Evolutionary conservation across 139 green algal species (phyloP).

Genomic region (Dunaliella primolecta): DNA sequence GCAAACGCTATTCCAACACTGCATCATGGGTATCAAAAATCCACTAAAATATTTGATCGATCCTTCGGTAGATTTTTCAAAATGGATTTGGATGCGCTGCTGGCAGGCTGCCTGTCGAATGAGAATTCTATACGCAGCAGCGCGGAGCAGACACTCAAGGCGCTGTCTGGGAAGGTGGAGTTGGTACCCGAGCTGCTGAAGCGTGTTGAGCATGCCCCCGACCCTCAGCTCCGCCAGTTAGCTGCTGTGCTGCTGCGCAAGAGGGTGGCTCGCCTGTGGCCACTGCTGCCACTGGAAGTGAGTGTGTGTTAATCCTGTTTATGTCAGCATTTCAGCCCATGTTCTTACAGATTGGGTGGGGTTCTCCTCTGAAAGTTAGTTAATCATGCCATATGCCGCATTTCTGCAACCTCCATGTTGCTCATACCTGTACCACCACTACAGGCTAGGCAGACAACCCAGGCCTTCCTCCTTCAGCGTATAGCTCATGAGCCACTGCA

Average conservation of each 20-base stretch:
- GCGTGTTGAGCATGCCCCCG: conserved; percentile 25
- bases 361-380: no score
- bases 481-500: conserved; percentile 51
- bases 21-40: no score
- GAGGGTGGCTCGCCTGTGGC: conserved; percentile 55
- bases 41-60: no score
- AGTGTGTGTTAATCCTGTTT: no score
- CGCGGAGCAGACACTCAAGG: conserved; percentile 44
- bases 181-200: conserved; percentile 55
- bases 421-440: no score
- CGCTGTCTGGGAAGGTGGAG: conserved; percentile 27
- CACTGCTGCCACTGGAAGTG: conserved; percentile 31
- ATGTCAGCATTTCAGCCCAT: no score
- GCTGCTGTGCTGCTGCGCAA: conserved; percentile 67
- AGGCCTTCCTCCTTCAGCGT: conserved; percentile 53
- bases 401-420: neutral
- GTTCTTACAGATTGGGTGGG: no score
- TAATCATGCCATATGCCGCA: neutral
- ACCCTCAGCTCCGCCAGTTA: conserved; percentile 58
- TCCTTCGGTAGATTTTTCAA: no score
- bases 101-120: conserved; percentile 34
- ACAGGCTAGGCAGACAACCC: conserved; percentile 2
- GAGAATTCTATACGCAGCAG: conserved; percentile 37
- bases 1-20: no score
- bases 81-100: conserved; percentile 34